Conservation (phyloP, 495 filamentous ascomycete genomes). For the Cercophora samala region DNA sequence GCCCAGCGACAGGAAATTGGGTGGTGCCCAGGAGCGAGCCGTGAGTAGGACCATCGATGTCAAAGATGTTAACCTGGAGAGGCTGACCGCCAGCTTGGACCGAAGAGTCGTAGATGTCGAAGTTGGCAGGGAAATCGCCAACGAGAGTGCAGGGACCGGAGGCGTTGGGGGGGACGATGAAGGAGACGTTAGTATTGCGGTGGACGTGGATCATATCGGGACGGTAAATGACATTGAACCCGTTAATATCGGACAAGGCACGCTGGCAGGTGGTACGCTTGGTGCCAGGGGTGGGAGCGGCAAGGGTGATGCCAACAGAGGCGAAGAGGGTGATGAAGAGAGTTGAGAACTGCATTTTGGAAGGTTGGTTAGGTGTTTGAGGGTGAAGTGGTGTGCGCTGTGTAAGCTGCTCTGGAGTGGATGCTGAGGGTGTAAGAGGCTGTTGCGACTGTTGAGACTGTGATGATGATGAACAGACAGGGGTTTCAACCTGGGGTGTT, state of each 20-base stretch:
- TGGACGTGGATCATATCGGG: not conserved
- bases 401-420: not conserved
- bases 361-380: slow-evolving; percentile 1
- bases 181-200: slow-evolving; percentile 18
- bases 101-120: slow-evolving; percentile 20
- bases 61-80: slow-evolving; percentile 32
- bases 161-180: slow-evolving; percentile 20
- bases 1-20: slow-evolving; percentile 19
- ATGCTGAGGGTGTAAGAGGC: not conserved
- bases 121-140: slow-evolving; percentile 32
- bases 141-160: slow-evolving; percentile 36
- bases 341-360: slow-evolving; percentile 33
- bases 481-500: not conserved
- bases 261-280: not conserved
- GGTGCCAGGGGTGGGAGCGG: not conserved
- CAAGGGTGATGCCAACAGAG: slow-evolving; percentile 12
- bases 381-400: not conserved
- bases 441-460: not conserved
- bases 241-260: slow-evolving; percentile 22
- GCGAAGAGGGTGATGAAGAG: slow-evolving; percentile 22
- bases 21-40: slow-evolving; percentile 32
- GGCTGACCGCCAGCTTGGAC: slow-evolving; percentile 14
- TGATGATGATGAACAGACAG: not conserved
- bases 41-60: slow-evolving; percentile 28
- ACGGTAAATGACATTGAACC: slow-evolving; percentile 9